Evolutionary conservation across 1,284 basidiomycete species (phyloP), one percentile per base, ranked within the genome.

Genomic region (Cryptococcus jaspeensis): DNA sequence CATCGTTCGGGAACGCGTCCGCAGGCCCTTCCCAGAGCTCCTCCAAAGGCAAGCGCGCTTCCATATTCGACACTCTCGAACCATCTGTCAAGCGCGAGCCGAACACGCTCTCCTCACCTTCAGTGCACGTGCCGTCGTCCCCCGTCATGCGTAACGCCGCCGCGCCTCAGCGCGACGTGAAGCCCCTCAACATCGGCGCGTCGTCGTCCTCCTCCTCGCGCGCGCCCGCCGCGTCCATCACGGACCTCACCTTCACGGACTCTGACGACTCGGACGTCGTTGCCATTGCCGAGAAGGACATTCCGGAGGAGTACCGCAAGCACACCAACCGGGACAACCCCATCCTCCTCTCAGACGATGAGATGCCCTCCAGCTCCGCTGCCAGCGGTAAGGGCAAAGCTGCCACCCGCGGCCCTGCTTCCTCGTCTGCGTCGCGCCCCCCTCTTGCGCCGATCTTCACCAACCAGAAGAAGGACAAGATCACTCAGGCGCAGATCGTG

Each of bases 281-380:
- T 15, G 47, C 50, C 7, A 22, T 62, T 11, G 50, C 40, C 36
- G 54, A 47, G n/a, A 37, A 46, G 22, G 44, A 60, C 25, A 51
- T 62, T 7, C 60, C 61, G 6, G 41, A 18, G 3, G 48, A 52
- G 16, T 52, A 53, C 36, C 46, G 28, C n/a, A 64, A 60, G 46
- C 41, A 52, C 16, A 64, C 60, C 47, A 64, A 64, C 16, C 41
- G 39, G 32, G 54, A 61, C 38, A 48, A 57, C 22, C 62, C 62
- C 5, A 56, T 61, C 56, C 13, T 36, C 6, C 42, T 64, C 39
- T 35, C 25, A 9, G 53, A 56, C 32, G 56, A 58, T 20, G 57
- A 55, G 40, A 43, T 52, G 7, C 20, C 23, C 12, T 28, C 50
- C 35, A 51, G 13, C 28, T 32, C 28, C 9, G 28, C 28, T 32